A percentile compares a stretch with the other conserved stretches of the same genome.
phyloP scores from a whole-genome alignment of 1,284 basidiomycete species.

The Leccinum glutinopallens region DNA sequence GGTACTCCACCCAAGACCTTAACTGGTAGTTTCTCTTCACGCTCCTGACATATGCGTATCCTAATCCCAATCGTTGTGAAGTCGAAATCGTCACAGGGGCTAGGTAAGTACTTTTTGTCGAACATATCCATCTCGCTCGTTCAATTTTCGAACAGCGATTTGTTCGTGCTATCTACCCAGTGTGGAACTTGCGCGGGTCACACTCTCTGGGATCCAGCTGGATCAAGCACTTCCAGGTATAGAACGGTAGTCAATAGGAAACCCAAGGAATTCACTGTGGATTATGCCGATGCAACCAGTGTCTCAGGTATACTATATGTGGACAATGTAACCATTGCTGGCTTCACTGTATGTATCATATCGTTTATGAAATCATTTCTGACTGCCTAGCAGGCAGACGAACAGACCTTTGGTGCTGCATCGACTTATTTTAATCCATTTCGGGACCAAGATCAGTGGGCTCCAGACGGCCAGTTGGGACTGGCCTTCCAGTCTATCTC shows the following conservation, averaged over 20 bases:
- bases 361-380: too few relatives aligned
- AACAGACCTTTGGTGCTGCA: too few relatives aligned
- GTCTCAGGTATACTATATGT: not conserved
- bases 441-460: not conserved
- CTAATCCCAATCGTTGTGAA: not conserved
- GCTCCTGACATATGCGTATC: not conserved
- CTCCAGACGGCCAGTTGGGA: too few relatives aligned
- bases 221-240: not conserved
- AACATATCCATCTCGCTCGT: not conserved
- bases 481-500: too few relatives aligned
- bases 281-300: not conserved
- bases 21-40: not conserved
- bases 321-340: too few relatives aligned
- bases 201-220: not conserved
- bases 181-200: not conserved
- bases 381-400: too few relatives aligned
- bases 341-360: too few relatives aligned
- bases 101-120: not conserved
- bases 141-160: not conserved
- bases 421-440: not conserved
- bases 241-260: too few relatives aligned
- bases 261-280: not conserved
- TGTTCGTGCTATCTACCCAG: not conserved
- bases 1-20: not conserved
- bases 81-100: not conserved